phyloP scores from a whole-genome alignment of 2,329 filamentous ascomycete genomes.

The Thielaviopsis populi region DNA sequence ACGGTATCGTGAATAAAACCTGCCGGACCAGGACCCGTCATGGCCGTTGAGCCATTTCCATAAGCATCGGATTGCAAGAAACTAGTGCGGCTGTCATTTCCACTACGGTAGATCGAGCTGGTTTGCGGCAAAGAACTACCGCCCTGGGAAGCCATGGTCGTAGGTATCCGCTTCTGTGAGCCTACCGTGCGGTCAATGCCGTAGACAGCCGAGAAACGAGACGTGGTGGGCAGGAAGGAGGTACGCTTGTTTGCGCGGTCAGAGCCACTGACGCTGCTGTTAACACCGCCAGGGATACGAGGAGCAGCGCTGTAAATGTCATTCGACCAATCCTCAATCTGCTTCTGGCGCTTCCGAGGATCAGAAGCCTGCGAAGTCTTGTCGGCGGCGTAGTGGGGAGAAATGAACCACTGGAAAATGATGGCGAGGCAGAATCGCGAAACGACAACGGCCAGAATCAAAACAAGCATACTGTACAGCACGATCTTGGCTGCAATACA shows the following conservation, averaged over 20 bases:
- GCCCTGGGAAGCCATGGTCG: conserved; percentile 88
- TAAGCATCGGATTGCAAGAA: conserved; percentile 48
- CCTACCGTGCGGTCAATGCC: conserved; percentile 48
- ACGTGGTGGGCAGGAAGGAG: conserved; percentile 87
- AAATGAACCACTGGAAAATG: conserved; percentile 92
- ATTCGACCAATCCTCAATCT: conserved; percentile 96
- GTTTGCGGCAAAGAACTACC: conserved; percentile 50
- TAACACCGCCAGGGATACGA: conserved; percentile 60
- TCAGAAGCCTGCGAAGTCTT: conserved; percentile 75
- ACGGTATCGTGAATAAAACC: conserved; percentile 96
- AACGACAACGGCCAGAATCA: conserved; percentile 79
- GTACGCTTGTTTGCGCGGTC: conserved; percentile 66
- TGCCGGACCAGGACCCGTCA: conserved; percentile 63
- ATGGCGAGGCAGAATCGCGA: conserved; percentile 80
- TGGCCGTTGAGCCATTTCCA: conserved; percentile 35
- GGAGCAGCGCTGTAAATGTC: conserved; percentile 90
- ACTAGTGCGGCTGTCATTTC: conserved; percentile 47
- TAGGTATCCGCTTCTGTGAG: conserved; percentile 43
- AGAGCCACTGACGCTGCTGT: conserved; percentile 45
- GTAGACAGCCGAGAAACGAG: conserved; percentile 84
- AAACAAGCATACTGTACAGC: conserved; percentile 77
- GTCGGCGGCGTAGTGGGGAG: conserved; percentile 65
- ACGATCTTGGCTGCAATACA: conserved; percentile 97
- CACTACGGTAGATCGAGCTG: conserved; percentile 54
- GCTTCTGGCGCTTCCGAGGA: conserved; percentile 69